These are phyloP conservation scores for Lagerstroemia speciosa DNA, from an alignment of 345 rosid species.

Conservation along the genomic window DNA sequence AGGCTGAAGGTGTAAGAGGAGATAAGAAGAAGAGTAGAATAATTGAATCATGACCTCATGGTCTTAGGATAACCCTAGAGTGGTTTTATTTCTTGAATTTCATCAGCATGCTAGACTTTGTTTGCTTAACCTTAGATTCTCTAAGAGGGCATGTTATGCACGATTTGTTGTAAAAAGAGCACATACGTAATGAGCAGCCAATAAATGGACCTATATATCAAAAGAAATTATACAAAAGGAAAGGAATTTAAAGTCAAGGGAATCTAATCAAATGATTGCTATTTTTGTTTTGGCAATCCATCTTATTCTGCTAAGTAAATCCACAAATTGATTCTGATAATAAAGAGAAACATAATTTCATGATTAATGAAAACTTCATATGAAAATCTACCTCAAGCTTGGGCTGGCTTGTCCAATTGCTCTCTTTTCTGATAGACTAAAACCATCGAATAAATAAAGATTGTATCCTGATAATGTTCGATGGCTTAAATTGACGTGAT, in stretches of 20 bases:
- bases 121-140: no score
- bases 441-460: no score
- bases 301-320: not conserved
- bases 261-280: not conserved
- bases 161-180: not conserved
- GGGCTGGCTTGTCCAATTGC: not conserved
- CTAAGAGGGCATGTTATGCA: no score
- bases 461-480: no score
- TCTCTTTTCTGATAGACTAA: not conserved
- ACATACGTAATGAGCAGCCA: not conserved
- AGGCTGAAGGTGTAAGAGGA: no score
- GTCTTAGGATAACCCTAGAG: no score
- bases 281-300: not conserved
- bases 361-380: not conserved
- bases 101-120: no score
- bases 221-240: not conserved
- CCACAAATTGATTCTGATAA: not conserved
- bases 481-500: no score
- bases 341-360: not conserved
- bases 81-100: no score
- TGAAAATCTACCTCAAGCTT: not conserved
- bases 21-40: no score
- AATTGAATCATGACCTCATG: no score
- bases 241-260: not conserved
- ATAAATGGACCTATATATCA: not conserved